phyloP scores from a whole-genome alignment of 345 rosid genomes.

The Pistacia integerrima region DNA sequence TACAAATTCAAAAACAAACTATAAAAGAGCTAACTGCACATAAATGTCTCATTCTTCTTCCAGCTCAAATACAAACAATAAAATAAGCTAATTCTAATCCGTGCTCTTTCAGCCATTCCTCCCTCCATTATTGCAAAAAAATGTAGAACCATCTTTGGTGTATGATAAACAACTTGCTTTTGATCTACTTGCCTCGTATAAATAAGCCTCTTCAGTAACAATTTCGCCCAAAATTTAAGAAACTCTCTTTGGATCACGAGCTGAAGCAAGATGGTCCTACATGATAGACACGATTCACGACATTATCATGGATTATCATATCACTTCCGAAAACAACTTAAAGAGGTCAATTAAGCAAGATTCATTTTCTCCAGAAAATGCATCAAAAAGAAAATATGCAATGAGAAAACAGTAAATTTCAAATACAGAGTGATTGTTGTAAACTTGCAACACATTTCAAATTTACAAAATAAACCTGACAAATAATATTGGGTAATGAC shows the following conservation, averaged over 20 bases:
- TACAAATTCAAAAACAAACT: not conserved
- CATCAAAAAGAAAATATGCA: not conserved
- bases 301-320: not conserved
- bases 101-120: constrained; percentile 10
- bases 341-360: not conserved
- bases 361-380: not conserved
- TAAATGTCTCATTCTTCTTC: constrained; percentile 16
- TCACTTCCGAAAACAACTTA: not conserved
- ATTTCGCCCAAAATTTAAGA: constrained; percentile 21
- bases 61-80: constrained; percentile 24
- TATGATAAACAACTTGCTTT: constrained; percentile 3
- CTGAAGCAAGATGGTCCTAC: constrained; percentile 84
- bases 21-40: constrained; percentile 23
- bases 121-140: constrained; percentile 29
- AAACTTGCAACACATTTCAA: no score
- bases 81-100: constrained; percentile 2
- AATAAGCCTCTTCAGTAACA: constrained; percentile 1
- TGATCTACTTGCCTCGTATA: constrained; percentile 11
- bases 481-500: no score
- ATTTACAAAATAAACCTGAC: no score
- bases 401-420: no score
- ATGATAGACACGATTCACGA: constrained; percentile 23
- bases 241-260: constrained; percentile 78
- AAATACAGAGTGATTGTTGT: no score
- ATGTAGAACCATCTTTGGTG: constrained; percentile 15